phyloP scores from a whole-genome alignment of 441 rosid genomes.

The Adansonia rubrostipa region DNA sequence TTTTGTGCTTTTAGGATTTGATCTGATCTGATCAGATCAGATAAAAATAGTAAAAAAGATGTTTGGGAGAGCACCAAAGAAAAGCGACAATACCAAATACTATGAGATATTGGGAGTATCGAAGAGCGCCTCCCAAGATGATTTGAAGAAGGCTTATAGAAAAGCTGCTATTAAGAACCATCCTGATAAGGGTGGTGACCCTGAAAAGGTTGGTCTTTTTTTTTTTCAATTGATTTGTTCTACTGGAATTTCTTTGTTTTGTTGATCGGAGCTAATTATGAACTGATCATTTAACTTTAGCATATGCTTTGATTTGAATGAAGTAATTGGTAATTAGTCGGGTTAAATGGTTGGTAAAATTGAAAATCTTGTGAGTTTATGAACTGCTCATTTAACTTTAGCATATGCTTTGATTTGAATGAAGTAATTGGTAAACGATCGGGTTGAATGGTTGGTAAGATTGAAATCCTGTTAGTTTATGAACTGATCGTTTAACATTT shows the following conservation, averaged over 20 bases:
- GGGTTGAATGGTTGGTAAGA: no score
- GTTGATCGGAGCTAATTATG: conserved; percentile 17
- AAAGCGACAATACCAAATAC: conserved; percentile 70
- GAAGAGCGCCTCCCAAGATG: conserved; percentile 44
- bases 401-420: not conserved
- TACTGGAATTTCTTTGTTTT: not conserved
- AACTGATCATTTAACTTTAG: not conserved
- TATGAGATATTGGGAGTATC: conserved; percentile 71
- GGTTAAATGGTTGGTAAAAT: no score
- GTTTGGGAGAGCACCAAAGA: conserved; percentile 78
- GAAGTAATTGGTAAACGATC: no score
- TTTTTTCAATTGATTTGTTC: not conserved
- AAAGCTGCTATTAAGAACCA: conserved; percentile 92
- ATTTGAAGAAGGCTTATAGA: conserved; percentile 65
- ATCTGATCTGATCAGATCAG: not conserved
- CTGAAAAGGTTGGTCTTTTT: conserved; percentile 58
- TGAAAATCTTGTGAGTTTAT: no score
- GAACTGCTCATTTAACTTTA: not conserved
- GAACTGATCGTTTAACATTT: not conserved
- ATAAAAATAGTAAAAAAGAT: conserved; percentile 31
- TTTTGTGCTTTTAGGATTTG: conserved; percentile 20
- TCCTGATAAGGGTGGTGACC: conserved; percentile 95
- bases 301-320: not conserved
- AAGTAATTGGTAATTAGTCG: no score
- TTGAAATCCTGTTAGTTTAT: no score